Base-by-base conservation (phyloP, 352 stramenopile species). In the Thalassiosira livingstoniorum region DNA sequence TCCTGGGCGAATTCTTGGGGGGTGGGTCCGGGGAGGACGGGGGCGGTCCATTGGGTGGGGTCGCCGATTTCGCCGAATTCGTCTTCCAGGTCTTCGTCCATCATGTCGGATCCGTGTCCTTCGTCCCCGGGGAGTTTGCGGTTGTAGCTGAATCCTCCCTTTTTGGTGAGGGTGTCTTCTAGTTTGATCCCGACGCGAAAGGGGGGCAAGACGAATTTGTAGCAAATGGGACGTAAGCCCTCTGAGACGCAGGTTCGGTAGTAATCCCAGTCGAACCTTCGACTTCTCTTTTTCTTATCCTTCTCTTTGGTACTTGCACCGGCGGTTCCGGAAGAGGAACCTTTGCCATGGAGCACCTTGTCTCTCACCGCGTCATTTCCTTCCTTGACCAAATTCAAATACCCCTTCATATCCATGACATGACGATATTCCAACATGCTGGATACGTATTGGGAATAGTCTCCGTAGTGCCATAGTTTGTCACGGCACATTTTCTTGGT, bases 231-330 rank as follows among this genome's bases (percentile, higher is more conserved):
- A 55, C 91, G 78, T 23, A 92, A 54, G 43, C 90, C 90, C 72
- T 94, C 88, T 7, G 87, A 88, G 1, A 94, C 90, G 66, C 90
- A 94, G 4, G 87, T 91, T 42, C 91, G 64, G 61, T 95, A 95
- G 78, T 88, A 93, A 78, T 94, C 90, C 57, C 87, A 87, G 78
- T 95, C 87, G 58, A 94, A 93, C 31, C 90, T 75, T 39, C 88
- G 83, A 68, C 82, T 91, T 7, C 88, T 76, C 54, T 93, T 92
- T 47, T 86, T 87, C 34, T 85, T 85, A 23, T 89, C 71, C 7
- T 80, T 71, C 25, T 80, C 60, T n/a, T n/a, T n/a, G n/a, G n/a
- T n/a, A n/a, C n/a, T n/a, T n/a, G n/a, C n/a, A n/a, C n/a, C n/a
- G n/a, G n/a, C n/a, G 0, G 60, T 23, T 55, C 80, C 67, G 13